Evolutionary conservation across 2,329 filamentous ascomycete species (phyloP), one percentile per base, ranked within the genome.

Genomic region (Anisogramma anomala): DNA sequence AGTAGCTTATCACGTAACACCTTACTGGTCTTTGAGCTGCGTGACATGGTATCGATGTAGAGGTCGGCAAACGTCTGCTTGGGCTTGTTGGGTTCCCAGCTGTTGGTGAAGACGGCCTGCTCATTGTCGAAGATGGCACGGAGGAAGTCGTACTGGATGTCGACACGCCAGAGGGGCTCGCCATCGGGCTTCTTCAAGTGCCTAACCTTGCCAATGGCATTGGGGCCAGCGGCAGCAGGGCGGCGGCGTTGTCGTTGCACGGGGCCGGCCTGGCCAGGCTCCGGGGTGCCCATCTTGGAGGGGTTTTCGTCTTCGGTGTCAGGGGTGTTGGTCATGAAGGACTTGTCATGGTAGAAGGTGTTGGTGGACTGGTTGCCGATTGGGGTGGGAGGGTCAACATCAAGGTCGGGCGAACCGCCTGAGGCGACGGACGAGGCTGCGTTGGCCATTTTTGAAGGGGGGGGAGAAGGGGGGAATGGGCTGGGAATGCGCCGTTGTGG

Each of bases 11-110:
- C 91, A 61, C 94, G 86, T 49, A 98, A 71, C 36, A 98, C 91
- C 65, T 96, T 96, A 71, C 91, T 96, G 20, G 89, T 96, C 69
- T 98, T 98, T 71, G 86, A 95, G 66, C 91, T 98, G 60, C 87
- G 78, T 3, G 91, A 87, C 89, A 98, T 96, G 46, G 91, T 89
- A 62, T 96, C 91, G 55, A 98, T 89, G 64, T 98, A 98, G 46
- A 98, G 77, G 60, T 96, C 88, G 47, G 91, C 88, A 59, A 98
- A 98, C 50, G 76, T 83, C 54, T 83, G 79, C 55, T 81, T 79
- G 43, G 74, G 74, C 36, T 54, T 58, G 6, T 66, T 61, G 3
- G 68, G 59, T 52, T 94, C 87, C 60, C 89, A 94, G 59, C 84
- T 83, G 58, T 94, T 94, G 56, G 86, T 94, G 60, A 98, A 98